Conservation (phyloP, 2,329 filamentous ascomycete genomes). For the Thermothelomyces thermophilus region DNA sequence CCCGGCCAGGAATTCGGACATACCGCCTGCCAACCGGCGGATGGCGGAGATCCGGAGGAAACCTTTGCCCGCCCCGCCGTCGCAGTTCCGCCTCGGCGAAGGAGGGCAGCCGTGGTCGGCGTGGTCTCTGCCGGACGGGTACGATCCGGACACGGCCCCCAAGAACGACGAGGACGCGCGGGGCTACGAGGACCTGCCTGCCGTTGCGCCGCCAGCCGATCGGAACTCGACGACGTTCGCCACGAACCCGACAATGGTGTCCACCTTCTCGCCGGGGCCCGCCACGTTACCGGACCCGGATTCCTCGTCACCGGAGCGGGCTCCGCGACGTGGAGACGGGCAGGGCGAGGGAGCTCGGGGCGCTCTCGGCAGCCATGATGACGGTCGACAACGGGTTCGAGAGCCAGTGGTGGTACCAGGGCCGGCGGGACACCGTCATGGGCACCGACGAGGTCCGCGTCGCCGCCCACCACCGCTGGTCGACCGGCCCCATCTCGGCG, state of each 20-base stretch:
- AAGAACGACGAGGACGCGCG: constrained; percentile 25
- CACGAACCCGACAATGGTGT: constrained; percentile 22
- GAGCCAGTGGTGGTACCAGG: constrained; percentile 52
- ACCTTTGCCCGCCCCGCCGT: constrained; percentile 36
- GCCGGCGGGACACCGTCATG: constrained; percentile 28
- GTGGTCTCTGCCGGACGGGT: constrained; percentile 31
- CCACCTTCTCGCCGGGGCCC: constrained; percentile 21
- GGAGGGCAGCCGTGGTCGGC: constrained; percentile 43
- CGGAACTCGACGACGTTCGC: constrained; percentile 13
- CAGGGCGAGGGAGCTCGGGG: constrained; percentile 37
- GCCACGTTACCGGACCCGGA: background rate
- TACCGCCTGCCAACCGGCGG: constrained; percentile 19
- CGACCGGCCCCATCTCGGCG: constrained; percentile 2
- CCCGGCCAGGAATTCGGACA: constrained; percentile 24
- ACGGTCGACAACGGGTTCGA: constrained; percentile 54
- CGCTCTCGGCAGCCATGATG: constrained; percentile 47
- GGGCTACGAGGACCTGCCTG: background rate
- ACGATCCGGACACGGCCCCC: constrained; percentile 26
- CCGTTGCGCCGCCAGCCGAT: background rate
- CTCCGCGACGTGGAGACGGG: constrained; percentile 31
- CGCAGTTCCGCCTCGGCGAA: constrained; percentile 40
- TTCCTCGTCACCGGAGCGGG: constrained; percentile 3
- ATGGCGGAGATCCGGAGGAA: constrained; percentile 31
- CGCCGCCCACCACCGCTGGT: constrained; percentile 16
- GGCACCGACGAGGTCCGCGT: constrained; percentile 7